Conservation (phyloP, 2,329 filamentous ascomycete species). For the Sporothrix pallida region DNA sequence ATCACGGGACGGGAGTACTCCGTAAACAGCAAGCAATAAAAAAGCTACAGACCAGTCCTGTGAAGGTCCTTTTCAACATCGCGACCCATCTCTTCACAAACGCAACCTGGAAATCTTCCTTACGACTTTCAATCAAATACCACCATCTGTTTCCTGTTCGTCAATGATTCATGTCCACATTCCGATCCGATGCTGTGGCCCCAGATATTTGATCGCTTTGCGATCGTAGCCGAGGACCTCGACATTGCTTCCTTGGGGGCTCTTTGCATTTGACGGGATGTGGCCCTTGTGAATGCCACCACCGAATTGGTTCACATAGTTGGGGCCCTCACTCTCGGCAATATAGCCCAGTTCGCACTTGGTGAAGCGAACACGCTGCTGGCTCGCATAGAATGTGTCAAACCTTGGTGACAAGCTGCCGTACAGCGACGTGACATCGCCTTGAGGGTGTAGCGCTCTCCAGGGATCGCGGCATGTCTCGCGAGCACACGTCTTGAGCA, state of each 20-base stretch:
- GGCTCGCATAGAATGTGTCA: slow-evolving; percentile 58
- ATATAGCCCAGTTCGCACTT: slow-evolving; percentile 63
- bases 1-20: too few relatives aligned
- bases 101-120: too few relatives aligned
- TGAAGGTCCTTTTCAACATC: too few relatives aligned
- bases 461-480: slow-evolving; percentile 60
- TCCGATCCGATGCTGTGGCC: slow-evolving; percentile 1
- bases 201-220: neutral
- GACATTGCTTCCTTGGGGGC: neutral
- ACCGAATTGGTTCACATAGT: slow-evolving; percentile 16
- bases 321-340: slow-evolving; percentile 58
- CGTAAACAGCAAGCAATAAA: too few relatives aligned
- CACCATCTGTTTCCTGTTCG: neutral
- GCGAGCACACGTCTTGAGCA: slow-evolving; percentile 65
- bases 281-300: neutral
- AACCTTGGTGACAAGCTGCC: slow-evolving; percentile 57
- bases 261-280: neutral
- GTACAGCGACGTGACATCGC: slow-evolving; percentile 55
- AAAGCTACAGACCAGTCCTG: too few relatives aligned
- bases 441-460: slow-evolving; percentile 59
- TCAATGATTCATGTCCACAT: neutral
- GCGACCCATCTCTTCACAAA: too few relatives aligned
- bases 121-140: too few relatives aligned
- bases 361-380: slow-evolving; percentile 57
- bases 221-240: neutral